phyloP scores from a whole-genome alignment of 1,139 yeast species.

The Yamadazyma taylorii region DNA sequence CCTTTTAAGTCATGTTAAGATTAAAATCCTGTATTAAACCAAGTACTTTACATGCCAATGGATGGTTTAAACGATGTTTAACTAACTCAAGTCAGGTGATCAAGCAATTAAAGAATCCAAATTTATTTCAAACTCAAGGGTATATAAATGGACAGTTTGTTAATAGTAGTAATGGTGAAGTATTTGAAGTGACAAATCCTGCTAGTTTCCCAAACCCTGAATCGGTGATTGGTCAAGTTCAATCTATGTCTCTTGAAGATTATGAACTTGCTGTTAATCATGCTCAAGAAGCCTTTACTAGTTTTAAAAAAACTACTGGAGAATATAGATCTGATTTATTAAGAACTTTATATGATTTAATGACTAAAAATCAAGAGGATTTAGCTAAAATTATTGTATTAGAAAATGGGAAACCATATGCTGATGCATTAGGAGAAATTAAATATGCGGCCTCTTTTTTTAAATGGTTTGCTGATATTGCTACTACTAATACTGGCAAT shows the following conservation, averaged over 20 bases:
- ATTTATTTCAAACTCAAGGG: constrained; percentile 31
- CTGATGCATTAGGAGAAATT: constrained; percentile 78
- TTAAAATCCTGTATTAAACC: too few species aligned
- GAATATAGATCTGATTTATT: constrained; percentile 41
- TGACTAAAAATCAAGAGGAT: constrained; percentile 69
- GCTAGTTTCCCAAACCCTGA: constrained; percentile 31
- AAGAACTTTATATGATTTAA: constrained; percentile 46
- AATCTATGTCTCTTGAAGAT: constrained; percentile 36
- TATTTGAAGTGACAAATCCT: constrained; percentile 48
- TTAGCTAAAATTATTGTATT: constrained; percentile 69
- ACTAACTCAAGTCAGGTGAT: constrained; percentile 10
- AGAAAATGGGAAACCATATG: constrained; percentile 82
- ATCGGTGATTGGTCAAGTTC: constrained; percentile 37
- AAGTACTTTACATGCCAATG: too few species aligned
- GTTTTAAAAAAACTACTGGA: constrained; percentile 39
- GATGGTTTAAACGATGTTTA: constrained; percentile 3
- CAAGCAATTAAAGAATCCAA: constrained; percentile 12
- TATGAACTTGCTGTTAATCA: constrained; percentile 37
- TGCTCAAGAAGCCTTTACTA: constrained; percentile 37
- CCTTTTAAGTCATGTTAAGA: too few species aligned
- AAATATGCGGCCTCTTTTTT: constrained; percentile 76
- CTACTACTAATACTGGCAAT: constrained; percentile 74
- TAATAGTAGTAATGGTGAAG: constrained; percentile 21
- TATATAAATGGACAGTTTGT: constrained; percentile 48
- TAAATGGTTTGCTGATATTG: constrained; percentile 88